Base-by-base conservation (phyloP, 1,284 basidiomycete genomes). In the Agaricales sp. region DNA sequence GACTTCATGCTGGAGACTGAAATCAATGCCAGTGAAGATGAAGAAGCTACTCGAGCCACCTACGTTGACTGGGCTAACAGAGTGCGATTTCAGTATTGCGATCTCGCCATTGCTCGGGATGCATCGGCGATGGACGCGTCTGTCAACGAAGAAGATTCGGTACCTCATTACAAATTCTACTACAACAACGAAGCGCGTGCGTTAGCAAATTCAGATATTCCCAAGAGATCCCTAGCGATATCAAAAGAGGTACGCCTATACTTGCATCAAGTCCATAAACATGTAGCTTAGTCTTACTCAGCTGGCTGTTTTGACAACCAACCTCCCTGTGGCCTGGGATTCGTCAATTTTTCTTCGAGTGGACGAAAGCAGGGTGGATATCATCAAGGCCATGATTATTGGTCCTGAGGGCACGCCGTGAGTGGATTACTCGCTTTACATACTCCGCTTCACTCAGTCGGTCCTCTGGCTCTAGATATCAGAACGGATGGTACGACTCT, bases 321-420 rank as follows among this genome's bases (percentile, higher is more conserved):
- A 90, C 59, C 67, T 95, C 16, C 92, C 92, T 18, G 82, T 90
- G 3, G 83, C 87, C 3, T 94, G 89, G 87, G 79, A 89, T 59
- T 93, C 91, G 3, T 91, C 89, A 1, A 82, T 95, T 55, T 93
- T 93, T 67, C 65, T 94, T 48, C 77, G 84, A 48, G 88, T 91
- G 6, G 88, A 92, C 58, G 88, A 93, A 65, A 81, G 78, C 14
- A 79, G 92, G 25, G 90, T 93, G 3, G 92, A 94, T 61, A 76
- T 92, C 41, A 89, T 94, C 66, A 95, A 94, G 61, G 89, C 87
- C 2, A 68, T 88, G 51, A 93, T 94, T 55, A 89, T 87, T 23
- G 91, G 90, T 2, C 92, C 92, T 19, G 87, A 91, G 67, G 90
- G 87, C 50, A 94, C 92, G 43, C 92, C 92, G 76, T 94, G 72